phyloP scores from a whole-genome alignment of 108 stramenopile genomes.

The Asterionellopsis glacialis region DNA sequence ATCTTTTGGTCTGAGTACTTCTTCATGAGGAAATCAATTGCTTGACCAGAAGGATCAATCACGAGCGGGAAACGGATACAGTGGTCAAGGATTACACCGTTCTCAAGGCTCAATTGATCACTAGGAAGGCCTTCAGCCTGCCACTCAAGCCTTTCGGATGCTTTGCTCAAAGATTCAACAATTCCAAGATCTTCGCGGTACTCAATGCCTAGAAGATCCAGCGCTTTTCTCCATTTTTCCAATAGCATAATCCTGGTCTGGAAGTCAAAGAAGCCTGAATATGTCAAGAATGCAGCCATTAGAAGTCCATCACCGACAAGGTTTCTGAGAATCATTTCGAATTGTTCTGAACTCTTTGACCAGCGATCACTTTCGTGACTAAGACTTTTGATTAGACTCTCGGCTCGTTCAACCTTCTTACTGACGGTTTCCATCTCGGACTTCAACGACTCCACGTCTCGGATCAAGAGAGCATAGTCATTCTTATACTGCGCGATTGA shows the following conservation, averaged over 20 bases:
- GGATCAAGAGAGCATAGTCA: slow-evolving; percentile 94
- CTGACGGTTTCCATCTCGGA: slow-evolving; percentile 93
- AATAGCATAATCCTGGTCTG: slow-evolving; percentile 65
- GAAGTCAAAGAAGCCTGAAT: slow-evolving; percentile 91
- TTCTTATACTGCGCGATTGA: slow-evolving; percentile 92
- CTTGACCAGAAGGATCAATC: slow-evolving; percentile 97
- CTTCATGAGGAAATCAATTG: slow-evolving; percentile 87
- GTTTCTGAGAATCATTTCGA: slow-evolving; percentile 75
- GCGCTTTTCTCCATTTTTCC: slow-evolving; percentile 65
- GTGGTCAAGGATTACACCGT: slow-evolving; percentile 91
- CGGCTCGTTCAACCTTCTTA: slow-evolving; percentile 87
- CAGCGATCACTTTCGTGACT: slow-evolving; percentile 96
- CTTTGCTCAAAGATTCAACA: slow-evolving; percentile 86
- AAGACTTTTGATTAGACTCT: slow-evolving; percentile 87
- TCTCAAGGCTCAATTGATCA: slow-evolving; percentile 92
- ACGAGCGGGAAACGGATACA: slow-evolving; percentile 92
- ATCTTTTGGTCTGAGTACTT: slow-evolving; percentile 84
- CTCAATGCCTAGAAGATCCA: slow-evolving; percentile 83
- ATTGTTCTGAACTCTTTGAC: slow-evolving; percentile 83
- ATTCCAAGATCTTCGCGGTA: slow-evolving; percentile 81
- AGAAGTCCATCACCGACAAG: slow-evolving; percentile 92
- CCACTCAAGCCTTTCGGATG: slow-evolving; percentile 87
- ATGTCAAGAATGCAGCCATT: slow-evolving; percentile 93
- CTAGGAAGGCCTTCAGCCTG: slow-evolving; percentile 86
- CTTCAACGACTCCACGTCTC: slow-evolving; percentile 94